Conservation (phyloP, 1,139 yeast genomes). For the Diutina mesorugosa region DNA sequence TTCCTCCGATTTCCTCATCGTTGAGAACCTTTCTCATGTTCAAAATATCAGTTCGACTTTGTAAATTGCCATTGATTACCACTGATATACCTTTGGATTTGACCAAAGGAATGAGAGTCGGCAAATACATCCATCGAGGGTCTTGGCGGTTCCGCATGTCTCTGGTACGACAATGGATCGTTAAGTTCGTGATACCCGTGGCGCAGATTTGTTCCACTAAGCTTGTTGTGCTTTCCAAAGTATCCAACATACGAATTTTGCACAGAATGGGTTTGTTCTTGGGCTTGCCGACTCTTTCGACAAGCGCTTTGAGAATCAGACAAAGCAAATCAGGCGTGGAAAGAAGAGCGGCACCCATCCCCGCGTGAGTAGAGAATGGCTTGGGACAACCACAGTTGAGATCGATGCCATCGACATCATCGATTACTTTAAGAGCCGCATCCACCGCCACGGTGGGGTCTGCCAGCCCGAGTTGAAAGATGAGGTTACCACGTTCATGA, state of each 20-base stretch:
- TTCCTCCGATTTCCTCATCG: slow-evolving; percentile 54
- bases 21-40: slow-evolving; percentile 40
- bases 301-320: slow-evolving; percentile 53
- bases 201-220: slow-evolving; percentile 52
- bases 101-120: slow-evolving; percentile 50
- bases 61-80: slow-evolving; percentile 70
- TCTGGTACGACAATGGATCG: slow-evolving; percentile 84
- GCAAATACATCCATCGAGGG: slow-evolving; percentile 59
- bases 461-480: slow-evolving; percentile 87
- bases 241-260: slow-evolving; percentile 67
- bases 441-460: slow-evolving; percentile 73
- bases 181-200: slow-evolving; percentile 77
- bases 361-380: slow-evolving; percentile 76
- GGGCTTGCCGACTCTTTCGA: slow-evolving; percentile 70
- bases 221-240: slow-evolving; percentile 40
- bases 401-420: slow-evolving; percentile 87
- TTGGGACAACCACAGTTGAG: slow-evolving; percentile 96
- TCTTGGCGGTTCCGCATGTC: slow-evolving; percentile 81
- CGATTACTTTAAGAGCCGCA: slow-evolving; percentile 70
- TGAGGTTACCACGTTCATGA: slow-evolving; percentile 47
- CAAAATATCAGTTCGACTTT: slow-evolving; percentile 40
- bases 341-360: slow-evolving; percentile 94
- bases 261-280: slow-evolving; percentile 73
- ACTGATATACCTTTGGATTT: slow-evolving; percentile 53
- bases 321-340: slow-evolving; percentile 70